These are phyloP conservation scores for Trichomonas gallinae DNA, from an alignment of 208 protist genomes.

Conservation along the genomic window DNA sequence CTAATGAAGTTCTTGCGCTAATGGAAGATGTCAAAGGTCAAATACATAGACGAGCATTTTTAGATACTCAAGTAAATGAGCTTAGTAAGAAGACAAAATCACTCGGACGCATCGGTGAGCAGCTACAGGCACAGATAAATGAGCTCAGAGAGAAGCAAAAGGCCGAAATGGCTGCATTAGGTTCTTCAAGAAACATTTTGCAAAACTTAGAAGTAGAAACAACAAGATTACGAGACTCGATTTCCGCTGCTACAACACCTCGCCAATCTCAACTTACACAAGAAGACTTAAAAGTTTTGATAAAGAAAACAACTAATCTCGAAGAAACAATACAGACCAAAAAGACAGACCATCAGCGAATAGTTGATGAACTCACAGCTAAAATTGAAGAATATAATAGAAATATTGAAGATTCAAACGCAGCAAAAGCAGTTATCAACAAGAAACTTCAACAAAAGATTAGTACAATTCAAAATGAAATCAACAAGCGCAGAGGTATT, in stretches of 20 bases:
- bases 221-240: background rate
- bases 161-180: background rate
- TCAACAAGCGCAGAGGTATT: background rate
- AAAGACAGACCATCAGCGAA: background rate
- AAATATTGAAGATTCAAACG: background rate
- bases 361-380: background rate
- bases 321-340: background rate
- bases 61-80: conserved; percentile 16
- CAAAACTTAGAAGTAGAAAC: conserved; percentile 2
- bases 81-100: conserved; percentile 6
- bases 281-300: background rate
- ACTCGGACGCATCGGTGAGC: background rate
- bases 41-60: background rate
- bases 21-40: conserved; percentile 4
- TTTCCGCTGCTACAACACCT: background rate
- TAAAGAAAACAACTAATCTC: background rate
- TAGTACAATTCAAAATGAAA: background rate
- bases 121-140: background rate
- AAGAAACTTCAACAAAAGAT: conserved; percentile 14
- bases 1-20: background rate
- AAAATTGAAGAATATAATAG: conserved; percentile 3
- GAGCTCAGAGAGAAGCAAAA: background rate
- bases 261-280: background rate
- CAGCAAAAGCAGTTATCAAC: background rate
- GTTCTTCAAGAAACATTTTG: background rate